Base-by-base conservation (phyloP, 2,329 filamentous ascomycete species). In the Fusarium incarnatum region DNA sequence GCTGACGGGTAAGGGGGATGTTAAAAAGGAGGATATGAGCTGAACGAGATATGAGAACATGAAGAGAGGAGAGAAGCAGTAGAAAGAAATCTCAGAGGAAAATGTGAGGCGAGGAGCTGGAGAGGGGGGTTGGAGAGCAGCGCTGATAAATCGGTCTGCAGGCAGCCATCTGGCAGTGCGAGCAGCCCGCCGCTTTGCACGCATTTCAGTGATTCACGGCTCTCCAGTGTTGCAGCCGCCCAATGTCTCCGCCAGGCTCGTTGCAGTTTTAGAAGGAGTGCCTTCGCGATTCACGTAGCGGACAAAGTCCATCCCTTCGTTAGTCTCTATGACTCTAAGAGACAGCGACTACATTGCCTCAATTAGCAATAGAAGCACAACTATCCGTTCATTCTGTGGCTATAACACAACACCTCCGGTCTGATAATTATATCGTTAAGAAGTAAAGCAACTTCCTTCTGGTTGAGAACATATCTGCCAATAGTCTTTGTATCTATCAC, bases 401-500 rank as follows among this genome's bases (percentile, higher is more conserved):
- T 4, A 18, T 11, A 34, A 18, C 16, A 0, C 16, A 37, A n/a
- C 9, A 2, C 16, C 8, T 18, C 16, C 3, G 16, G 16, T 1
- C 8, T 34, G 5, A 16, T 0, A 9, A 16, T 16, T 16, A 34
- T 34, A 9, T 16, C 8, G 9, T 16, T 9, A 16, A 9, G 15
- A 34, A 34, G 4, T 3, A 34, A 34, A 15, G 8, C 8, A 34
- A 16, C 15, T 16, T 16, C 8, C 15, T 34, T 34, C 15, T 34
- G 8, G 4, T 9, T 34, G 15, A 18, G 32, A 18, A 6, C 15
- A 18, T 32, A 27, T 27, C 25, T 27, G 25, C 30, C 30, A 32
- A 32, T 32, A 32, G 2, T 0, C 15, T 32, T 16, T 32, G 15
- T 32, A 16, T 32, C 15, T 32, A 32, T 32, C 30, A 1, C 8